phyloP scores from a whole-genome alignment of 179 eudicot species.

The Camellia oleifera region DNA sequence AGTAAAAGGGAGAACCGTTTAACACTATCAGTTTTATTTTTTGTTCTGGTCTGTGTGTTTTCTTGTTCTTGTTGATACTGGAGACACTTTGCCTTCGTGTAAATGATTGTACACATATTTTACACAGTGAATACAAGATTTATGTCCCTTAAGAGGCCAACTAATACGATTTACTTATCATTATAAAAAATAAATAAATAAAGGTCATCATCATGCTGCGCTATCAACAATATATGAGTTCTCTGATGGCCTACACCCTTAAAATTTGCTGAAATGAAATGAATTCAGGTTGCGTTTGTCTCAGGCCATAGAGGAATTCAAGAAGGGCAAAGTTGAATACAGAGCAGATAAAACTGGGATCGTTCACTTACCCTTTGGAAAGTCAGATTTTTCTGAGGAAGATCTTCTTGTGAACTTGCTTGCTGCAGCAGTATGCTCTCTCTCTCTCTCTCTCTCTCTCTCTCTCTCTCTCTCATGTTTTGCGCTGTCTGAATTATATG shows the following conservation, averaged over 20 bases:
- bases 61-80: neutral
- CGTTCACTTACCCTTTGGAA: conserved; percentile 95
- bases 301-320: conserved; percentile 94
- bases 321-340: conserved; percentile 93
- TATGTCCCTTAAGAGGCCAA: neutral
- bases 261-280: neutral
- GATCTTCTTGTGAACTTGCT: conserved; percentile 78
- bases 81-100: neutral
- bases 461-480: neutral
- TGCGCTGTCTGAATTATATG: neutral
- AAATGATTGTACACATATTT: neutral
- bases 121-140: neutral
- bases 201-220: neutral
- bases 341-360: conserved; percentile 97
- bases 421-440: conserved; percentile 65
- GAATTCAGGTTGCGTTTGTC: conserved; percentile 5
- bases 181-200: neutral
- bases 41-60: no score
- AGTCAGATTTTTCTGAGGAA: conserved; percentile 76
- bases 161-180: neutral
- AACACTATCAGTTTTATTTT: neutral
- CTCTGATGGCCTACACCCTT: neutral
- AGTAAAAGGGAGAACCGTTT: neutral
- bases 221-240: neutral
- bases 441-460: conserved; percentile 8